Percentiles rank a stretch among this genome's conserved stretches.
phyloP scores from a whole-genome alignment of 163 green algal species.

The Chlorella variabilis region DNA sequence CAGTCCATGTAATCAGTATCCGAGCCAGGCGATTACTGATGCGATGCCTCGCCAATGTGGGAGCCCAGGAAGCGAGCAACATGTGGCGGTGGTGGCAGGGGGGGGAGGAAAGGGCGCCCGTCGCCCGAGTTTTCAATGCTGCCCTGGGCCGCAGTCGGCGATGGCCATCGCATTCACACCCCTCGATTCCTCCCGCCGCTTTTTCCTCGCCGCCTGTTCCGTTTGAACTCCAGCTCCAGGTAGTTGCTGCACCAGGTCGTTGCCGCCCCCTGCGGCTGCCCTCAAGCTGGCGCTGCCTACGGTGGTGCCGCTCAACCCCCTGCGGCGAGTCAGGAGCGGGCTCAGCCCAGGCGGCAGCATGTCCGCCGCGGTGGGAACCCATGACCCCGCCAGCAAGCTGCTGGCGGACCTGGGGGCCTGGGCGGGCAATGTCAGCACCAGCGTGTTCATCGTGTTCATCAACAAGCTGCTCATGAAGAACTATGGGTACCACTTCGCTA shows the following conservation, averaged over 20 bases:
- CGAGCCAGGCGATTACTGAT: too few species aligned
- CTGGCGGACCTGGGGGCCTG: conserved; percentile 35
- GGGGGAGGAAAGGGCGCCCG: too few species aligned
- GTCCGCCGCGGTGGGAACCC: background rate
- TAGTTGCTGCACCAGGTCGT: background rate
- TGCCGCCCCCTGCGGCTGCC: background rate
- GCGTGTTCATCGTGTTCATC: conserved; percentile 92
- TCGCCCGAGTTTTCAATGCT: too few species aligned
- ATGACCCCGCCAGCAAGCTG: background rate
- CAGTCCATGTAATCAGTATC: too few species aligned
- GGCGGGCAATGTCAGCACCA: conserved; percentile 79
- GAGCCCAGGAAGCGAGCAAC: too few species aligned
- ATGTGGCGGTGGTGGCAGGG: too few species aligned
- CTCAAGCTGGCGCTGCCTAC: background rate
- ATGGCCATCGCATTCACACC: too few species aligned
- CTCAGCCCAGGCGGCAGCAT: too few species aligned
- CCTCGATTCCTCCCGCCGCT: background rate
- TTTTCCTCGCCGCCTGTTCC: too few species aligned
- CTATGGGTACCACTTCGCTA: conserved; percentile 81
- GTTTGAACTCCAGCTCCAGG: too few species aligned
- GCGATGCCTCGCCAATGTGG: too few species aligned
- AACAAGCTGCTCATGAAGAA: conserved; percentile 95
- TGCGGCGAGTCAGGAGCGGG: background rate
- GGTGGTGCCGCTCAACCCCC: background rate
- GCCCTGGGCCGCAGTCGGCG: too few species aligned